These are phyloP conservation scores for Serendipita indica DNA, from an alignment of 768 basidiomycete genomes.

Conservation along the genomic window DNA sequence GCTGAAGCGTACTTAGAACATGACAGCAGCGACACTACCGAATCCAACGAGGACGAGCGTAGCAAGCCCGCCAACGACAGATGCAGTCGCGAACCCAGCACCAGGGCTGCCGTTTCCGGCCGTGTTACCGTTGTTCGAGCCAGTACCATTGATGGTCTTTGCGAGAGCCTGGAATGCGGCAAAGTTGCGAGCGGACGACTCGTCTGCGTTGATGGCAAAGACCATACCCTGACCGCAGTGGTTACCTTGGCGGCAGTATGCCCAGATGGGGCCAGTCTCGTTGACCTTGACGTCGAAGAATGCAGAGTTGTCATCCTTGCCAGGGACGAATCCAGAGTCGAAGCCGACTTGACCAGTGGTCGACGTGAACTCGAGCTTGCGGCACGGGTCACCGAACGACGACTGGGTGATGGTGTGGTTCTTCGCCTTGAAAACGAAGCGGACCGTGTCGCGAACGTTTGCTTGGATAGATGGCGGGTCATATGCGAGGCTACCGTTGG, in stretches of 20 bases:
- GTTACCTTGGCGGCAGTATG: slow-evolving; percentile 33
- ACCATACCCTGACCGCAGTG: slow-evolving; percentile 50
- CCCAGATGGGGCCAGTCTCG: slow-evolving; percentile 42
- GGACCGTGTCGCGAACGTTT: slow-evolving; percentile 37
- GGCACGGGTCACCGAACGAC: slow-evolving; percentile 46
- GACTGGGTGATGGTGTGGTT: slow-evolving; percentile 39
- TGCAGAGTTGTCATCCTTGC: background rate
- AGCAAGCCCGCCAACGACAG: background rate
- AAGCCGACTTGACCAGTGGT: slow-evolving; percentile 38
- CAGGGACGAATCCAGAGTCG: slow-evolving; percentile 33
- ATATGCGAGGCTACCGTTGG: slow-evolving; percentile 28
- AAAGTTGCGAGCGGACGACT: slow-evolving; percentile 36
- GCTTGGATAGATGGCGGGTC: slow-evolving; percentile 36
- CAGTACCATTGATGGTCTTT: slow-evolving; percentile 37
- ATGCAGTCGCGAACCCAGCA: background rate
- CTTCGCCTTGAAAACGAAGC: slow-evolving; percentile 40
- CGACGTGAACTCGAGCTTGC: slow-evolving; percentile 33
- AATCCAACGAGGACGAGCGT: background rate
- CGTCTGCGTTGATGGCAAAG: slow-evolving; percentile 41
- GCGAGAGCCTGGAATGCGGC: slow-evolving; percentile 43
- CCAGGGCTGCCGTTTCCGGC: background rate
- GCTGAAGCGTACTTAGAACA: background rate
- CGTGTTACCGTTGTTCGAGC: slow-evolving; percentile 17
- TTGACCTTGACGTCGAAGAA: slow-evolving; percentile 17
- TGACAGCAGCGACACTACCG: background rate